Conservation (phyloP, 352 stramenopile genomes). For the Detonula confervacea region DNA sequence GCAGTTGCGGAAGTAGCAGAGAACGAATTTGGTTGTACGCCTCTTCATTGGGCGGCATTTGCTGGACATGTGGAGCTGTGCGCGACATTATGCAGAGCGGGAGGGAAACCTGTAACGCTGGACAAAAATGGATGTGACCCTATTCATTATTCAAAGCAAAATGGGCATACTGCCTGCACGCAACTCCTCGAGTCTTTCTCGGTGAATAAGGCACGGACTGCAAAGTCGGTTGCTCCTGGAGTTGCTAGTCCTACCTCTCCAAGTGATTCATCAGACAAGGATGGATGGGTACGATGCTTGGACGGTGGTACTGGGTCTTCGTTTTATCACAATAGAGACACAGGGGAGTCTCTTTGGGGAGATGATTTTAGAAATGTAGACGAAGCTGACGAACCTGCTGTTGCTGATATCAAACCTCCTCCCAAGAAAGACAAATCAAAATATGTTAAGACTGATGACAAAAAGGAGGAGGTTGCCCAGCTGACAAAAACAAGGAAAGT, state of each 20-base stretch:
- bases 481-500: no score
- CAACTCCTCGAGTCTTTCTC: slow-evolving; percentile 40
- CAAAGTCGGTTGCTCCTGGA: not conserved
- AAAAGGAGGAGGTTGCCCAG: no score
- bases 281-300: slow-evolving; percentile 43
- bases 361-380: slow-evolving; percentile 30
- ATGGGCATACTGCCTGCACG: slow-evolving; percentile 39
- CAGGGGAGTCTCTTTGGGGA: slow-evolving; percentile 41
- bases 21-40: slow-evolving; percentile 53
- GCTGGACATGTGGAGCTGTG: slow-evolving; percentile 49
- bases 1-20: slow-evolving; percentile 54
- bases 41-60: slow-evolving; percentile 57
- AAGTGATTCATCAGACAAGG: slow-evolving; percentile 8
- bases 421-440: slow-evolving; percentile 2
- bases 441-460: no score
- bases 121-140: slow-evolving; percentile 60
- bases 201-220: not conserved
- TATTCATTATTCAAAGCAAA: slow-evolving; percentile 54
- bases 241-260: not conserved
- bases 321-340: slow-evolving; percentile 57
- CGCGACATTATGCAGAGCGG: slow-evolving; percentile 52
- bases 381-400: not conserved
- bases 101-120: slow-evolving; percentile 42
- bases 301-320: slow-evolving; percentile 39
- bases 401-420: not conserved